Base-by-base conservation (phyloP, 164 flowering plant genomes). In the Piper betle region DNA sequence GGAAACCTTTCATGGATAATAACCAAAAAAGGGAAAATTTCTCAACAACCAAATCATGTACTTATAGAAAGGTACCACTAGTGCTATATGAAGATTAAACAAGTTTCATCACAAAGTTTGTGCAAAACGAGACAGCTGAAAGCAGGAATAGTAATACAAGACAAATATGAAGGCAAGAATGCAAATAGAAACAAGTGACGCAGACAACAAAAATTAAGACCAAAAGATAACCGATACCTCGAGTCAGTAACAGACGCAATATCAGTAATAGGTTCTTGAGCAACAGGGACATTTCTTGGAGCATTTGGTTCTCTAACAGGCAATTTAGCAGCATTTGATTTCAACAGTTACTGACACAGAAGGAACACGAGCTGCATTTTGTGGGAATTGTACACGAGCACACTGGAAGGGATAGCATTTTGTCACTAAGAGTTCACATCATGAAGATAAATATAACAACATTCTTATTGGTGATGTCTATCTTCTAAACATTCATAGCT, bases 371-470 rank as follows among this genome's bases (percentile, higher is more conserved):
- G 10, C 66, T 53, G 85, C 68, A 57, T 81, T 74, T 71, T 81
- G 85, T 74, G 88, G 84, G 73, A 93, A 93, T 64, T 93, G 70
- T 39, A 93, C 92, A 37, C 91, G 87, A 50, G 94, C 82, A 79
- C 77, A 84, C 99, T 93, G 84, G 40, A 55, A 63, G 39, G 43
- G 33, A 5, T 3, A 42, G 25, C 16, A 46, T 10, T 46, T 46
- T 46, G 50, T 46, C 15, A 46, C 50, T 5, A 46, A 46, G 15
- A 46, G 15, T 9, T 46, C 11, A 46, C 11, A 9, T 12, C 3
- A 46, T 46, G 50, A 4, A 12, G 3, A 46, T 46, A 46, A 46
- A 46, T 15, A 46, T 46, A 15, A 46, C 15, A 9, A 10, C 15
- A 15, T 10, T 2, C 11, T 10, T 46, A 46, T 42, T 2, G 2